A percentile compares a stretch with the other conserved stretches of the same genome.
phyloP scores from a whole-genome alignment of 2,329 filamentous ascomycete species.

The Beauveria rudraprayagi region DNA sequence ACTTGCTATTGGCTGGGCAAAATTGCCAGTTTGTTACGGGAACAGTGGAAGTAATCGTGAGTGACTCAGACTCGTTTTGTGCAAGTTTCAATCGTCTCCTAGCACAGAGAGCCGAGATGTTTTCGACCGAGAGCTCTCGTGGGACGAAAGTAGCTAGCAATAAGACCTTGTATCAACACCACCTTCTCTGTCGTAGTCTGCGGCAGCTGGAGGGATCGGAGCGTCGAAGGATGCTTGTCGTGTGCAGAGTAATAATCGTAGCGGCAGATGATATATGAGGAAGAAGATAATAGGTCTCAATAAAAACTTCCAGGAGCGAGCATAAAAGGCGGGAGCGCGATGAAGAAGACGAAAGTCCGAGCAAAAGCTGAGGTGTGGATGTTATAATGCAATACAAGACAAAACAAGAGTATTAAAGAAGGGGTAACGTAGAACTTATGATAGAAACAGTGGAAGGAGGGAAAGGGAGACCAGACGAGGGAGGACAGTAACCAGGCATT shows the following conservation, averaged over 20 bases:
- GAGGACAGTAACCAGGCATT: no score
- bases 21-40: slow-evolving; percentile 2
- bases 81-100: not conserved
- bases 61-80: slow-evolving; percentile 13
- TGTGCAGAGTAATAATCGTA: slow-evolving; percentile 26
- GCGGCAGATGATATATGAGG: slow-evolving; percentile 43
- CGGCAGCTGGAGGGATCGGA: not conserved
- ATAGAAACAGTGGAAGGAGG: slow-evolving; percentile 1
- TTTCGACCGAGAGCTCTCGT: no score
- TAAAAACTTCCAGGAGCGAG: slow-evolving; percentile 56
- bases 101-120: no score
- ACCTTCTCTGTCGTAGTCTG: no score
- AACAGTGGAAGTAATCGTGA: slow-evolving; percentile 29
- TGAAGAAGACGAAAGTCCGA: slow-evolving; percentile 41
- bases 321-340: slow-evolving; percentile 23
- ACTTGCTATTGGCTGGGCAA: not conserved
- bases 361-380: slow-evolving; percentile 4
- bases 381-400: slow-evolving; percentile 15
- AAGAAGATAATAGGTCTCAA: slow-evolving; percentile 68
- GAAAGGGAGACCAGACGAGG: no score
- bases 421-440: slow-evolving; percentile 8
- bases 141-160: no score
- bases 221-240: slow-evolving; percentile 6
- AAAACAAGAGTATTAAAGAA: slow-evolving; percentile 10
- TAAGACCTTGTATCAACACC: no score